These are phyloP conservation scores for Colletotrichum phormii DNA, from an alignment of 2,329 filamentous ascomycete species.

Conservation along the genomic window DNA sequence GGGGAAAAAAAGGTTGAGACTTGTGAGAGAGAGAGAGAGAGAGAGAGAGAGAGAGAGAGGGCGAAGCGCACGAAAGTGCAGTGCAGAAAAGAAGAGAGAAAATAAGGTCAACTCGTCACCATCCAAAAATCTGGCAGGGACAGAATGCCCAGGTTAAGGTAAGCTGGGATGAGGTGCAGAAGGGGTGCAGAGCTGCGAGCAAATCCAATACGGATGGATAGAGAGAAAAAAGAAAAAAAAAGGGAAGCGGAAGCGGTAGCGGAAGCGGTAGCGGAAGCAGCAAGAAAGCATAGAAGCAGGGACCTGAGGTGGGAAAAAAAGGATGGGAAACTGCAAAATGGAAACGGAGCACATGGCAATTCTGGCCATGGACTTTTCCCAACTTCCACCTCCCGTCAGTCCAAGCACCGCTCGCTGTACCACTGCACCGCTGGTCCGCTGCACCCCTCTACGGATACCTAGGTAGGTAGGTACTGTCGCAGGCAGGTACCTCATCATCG, in stretches of 20 bases:
- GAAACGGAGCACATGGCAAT: slow-evolving; percentile 36
- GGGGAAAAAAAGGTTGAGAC: not conserved
- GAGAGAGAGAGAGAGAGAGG: not conserved
- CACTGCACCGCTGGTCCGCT: not conserved
- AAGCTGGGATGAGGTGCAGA: no score
- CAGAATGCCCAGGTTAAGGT: not conserved
- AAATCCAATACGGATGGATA: no score
- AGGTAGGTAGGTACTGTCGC: no score
- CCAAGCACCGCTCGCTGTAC: not conserved
- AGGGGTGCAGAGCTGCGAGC: no score
- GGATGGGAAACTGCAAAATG: slow-evolving; percentile 36
- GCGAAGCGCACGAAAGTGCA: not conserved
- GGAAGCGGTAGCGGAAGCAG: not conserved
- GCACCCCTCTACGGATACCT: not conserved
- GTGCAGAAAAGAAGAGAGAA: not conserved
- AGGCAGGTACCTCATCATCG: not conserved
- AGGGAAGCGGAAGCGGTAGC: not conserved
- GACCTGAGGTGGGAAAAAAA: not conserved
- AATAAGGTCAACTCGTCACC: not conserved
- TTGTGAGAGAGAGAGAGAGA: not conserved
- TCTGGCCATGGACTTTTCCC: slow-evolving; percentile 26
- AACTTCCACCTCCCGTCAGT: no score
- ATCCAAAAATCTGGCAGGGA: not conserved
- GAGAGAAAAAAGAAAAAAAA: no score
- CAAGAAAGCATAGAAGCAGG: not conserved